Evolutionary conservation across 441 rosid genomes (phyloP), one percentile per base, ranked within the genome.

Genomic region (Dalechampia spathulata): DNA sequence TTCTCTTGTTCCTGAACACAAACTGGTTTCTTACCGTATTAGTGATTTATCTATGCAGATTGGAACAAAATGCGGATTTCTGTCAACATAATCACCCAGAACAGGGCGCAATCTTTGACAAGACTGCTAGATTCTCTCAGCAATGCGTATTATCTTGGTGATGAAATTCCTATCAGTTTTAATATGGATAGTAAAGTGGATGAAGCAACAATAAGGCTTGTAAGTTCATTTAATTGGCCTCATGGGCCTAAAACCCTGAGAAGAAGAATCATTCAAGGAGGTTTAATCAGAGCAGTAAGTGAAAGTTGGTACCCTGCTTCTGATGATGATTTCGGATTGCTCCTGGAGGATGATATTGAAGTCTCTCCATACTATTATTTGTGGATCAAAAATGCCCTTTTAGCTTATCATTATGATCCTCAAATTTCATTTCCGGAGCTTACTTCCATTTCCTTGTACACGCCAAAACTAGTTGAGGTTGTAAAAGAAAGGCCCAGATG

Each of bases 281-380:
- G 99, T 14, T 77, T 92, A n/a, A 92, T 92, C 40, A 77, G 99
- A 54, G 99, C 97, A 6, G 99, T 92, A 14, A 92, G 99, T n/a
- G 99, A 92, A 67, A 92, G 99, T 59, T 92, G 97, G 99, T 92
- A 89, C 65, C 99, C 99, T 8, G 70, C 97, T 12, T 71, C 90
- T 2, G 97, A 92, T 44, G 88, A 89, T 57, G 99, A 92, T 59
- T 92, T 61, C 27, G 99, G 97, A 27, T 84, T 92, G 41, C 77
- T 92, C 0, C 90, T 92, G 1, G 99, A 92, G 64, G 99, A 92
- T 28, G 99, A 92, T 59, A 92, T 89, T 0, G 99, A 92, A 71
- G 99, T 89, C 54, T 92, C 99, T 38, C 99, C 99, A 19, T 86
- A 83, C 60, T 92, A 86, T 72, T 92, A 78, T 75, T 69, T 92